Percentiles rank a stretch among this genome's conserved stretches.
These are phyloP conservation scores for Berkeleyomyces rouxiae DNA, from an alignment of 2,329 filamentous ascomycete genomes.

Conservation along the genomic window DNA sequence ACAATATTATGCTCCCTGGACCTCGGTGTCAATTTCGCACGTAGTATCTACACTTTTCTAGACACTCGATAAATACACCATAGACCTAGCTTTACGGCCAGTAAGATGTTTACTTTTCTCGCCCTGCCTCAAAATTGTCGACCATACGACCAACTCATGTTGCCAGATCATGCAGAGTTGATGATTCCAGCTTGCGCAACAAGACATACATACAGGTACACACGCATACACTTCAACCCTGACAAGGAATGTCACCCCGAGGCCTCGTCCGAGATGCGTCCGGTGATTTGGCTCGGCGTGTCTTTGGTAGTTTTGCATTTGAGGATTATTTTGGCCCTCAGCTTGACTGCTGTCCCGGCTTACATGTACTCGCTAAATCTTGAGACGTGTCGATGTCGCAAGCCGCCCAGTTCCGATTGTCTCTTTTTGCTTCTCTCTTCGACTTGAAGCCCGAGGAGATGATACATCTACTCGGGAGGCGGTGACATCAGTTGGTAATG, in stretches of 20 bases:
- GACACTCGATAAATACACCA: background rate
- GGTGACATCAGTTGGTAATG: no score
- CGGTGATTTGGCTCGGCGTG: background rate
- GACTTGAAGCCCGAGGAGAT: background rate
- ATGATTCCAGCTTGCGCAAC: background rate
- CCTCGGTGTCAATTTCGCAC: background rate
- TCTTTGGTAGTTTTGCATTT: background rate
- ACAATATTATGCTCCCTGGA: no score
- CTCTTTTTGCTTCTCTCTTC: background rate
- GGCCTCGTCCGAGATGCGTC: background rate
- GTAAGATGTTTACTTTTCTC: background rate
- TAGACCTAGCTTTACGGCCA: background rate
- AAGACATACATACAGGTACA: background rate
- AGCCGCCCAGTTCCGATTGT: background rate
- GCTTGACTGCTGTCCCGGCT: background rate
- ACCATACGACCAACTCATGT: background rate
- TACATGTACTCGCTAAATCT: background rate
- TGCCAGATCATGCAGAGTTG: background rate
- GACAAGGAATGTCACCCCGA: background rate
- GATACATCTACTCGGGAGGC: background rate
- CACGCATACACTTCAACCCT: no score
- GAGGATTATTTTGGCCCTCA: background rate
- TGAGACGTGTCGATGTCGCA: background rate
- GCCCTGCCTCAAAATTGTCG: background rate
- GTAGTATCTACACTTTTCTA: background rate